phyloP scores from a whole-genome alignment of 2,329 filamentous ascomycete genomes.

The Gnomoniopsis sp. region DNA sequence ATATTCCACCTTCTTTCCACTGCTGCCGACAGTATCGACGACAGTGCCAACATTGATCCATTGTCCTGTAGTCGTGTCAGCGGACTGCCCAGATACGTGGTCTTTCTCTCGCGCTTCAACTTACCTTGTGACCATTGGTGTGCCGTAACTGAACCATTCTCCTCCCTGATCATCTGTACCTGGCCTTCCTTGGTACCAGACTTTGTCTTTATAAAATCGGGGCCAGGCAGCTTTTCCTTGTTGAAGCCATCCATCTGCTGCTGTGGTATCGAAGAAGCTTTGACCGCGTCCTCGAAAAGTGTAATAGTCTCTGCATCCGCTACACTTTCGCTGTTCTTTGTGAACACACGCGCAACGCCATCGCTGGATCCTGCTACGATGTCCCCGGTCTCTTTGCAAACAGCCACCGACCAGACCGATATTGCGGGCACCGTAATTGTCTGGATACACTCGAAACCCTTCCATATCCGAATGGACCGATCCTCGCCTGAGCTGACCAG shows the following conservation, averaged over 20 bases:
- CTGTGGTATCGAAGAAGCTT: constrained; percentile 79
- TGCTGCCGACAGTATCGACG: constrained; percentile 82
- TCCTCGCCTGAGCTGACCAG: constrained; percentile 91
- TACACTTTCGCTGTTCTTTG: constrained; percentile 63
- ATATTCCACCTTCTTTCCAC: constrained; percentile 71
- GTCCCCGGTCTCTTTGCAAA: constrained; percentile 76
- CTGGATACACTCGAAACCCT: constrained; percentile 76
- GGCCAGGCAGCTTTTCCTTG: constrained; percentile 86
- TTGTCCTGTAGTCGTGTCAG: constrained; percentile 51
- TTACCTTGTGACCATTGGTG: constrained; percentile 75
- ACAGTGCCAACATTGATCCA: constrained; percentile 94
- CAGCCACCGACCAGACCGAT: constrained; percentile 92
- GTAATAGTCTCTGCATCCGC: constrained; percentile 67
- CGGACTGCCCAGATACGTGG: background rate
- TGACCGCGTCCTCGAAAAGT: constrained; percentile 79
- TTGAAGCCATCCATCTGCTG: constrained; percentile 82
- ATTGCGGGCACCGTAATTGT: constrained; percentile 97
- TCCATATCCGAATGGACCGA: constrained; percentile 89
- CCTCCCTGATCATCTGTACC: constrained; percentile 84
- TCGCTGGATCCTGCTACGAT: constrained; percentile 95
- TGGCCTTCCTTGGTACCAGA: constrained; percentile 95
- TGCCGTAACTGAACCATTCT: constrained; percentile 77
- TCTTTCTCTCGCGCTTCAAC: background rate
- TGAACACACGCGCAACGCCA: constrained; percentile 80
- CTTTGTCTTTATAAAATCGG: constrained; percentile 78